Evolutionary conservation across 805 yeast species (phyloP).

Genomic region (Martiniozyma abietophila): DNA sequence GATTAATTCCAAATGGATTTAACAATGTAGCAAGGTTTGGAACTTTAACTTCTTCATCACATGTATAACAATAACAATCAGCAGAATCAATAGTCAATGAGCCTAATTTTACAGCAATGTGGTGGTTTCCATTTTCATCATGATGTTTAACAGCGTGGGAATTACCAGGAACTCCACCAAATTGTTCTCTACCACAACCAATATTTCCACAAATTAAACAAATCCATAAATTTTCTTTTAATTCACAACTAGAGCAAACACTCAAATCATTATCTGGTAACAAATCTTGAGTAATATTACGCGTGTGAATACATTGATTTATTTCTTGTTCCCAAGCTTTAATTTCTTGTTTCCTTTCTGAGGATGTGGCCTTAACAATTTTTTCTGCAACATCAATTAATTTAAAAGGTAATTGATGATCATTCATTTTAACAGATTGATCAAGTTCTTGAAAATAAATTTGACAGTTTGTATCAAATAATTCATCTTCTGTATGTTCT

Average conservation of each 20-base stretch:
- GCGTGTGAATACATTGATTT: slow-evolving; percentile 68
- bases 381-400: slow-evolving; percentile 29
- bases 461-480: slow-evolving; percentile 38
- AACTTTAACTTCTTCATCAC: slow-evolving; percentile 84
- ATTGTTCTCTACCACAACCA: slow-evolving; percentile 93
- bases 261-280: slow-evolving; percentile 25
- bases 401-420: slow-evolving; percentile 21
- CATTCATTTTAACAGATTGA: slow-evolving; percentile 22
- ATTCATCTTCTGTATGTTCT: slow-evolving; percentile 53
- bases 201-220: slow-evolving; percentile 85
- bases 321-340: slow-evolving; percentile 91
- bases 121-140: slow-evolving; percentile 45
- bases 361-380: slow-evolving; percentile 50
- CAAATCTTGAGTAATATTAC: slow-evolving; percentile 36
- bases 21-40: slow-evolving; percentile 44
- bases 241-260: slow-evolving; percentile 49
- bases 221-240: slow-evolving; percentile 79
- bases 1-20: slow-evolving; percentile 57
- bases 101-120: slow-evolving; percentile 85
- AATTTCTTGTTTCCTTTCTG: slow-evolving; percentile 55
- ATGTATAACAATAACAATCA: slow-evolving; percentile 81
- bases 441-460: slow-evolving; percentile 33
- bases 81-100: slow-evolving; percentile 71
- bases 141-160: slow-evolving; percentile 81
- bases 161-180: slow-evolving; percentile 90